Evolutionary conservation across 805 yeast species (phyloP), one percentile per base, ranked within the genome.

Genomic region (Torulaspora delbrueckii): DNA sequence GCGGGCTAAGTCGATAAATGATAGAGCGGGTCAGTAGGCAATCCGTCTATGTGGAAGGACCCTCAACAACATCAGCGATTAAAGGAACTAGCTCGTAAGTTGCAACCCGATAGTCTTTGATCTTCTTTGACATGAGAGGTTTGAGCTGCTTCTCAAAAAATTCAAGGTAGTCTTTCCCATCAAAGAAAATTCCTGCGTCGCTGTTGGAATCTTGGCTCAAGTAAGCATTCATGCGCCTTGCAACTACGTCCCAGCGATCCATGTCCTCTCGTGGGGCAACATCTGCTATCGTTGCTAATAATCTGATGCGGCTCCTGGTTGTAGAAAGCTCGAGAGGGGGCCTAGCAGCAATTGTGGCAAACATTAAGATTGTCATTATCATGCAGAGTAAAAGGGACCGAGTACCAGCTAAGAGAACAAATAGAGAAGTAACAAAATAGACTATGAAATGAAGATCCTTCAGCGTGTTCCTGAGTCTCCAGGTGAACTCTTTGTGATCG

Each of bases 201-300:
- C n/a, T 10, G 30, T 31, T 19, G 8, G 18, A 8, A 8, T 6
- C 34, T 5, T 31, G 28, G 19, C 13, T 16, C n/a, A 44, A 22
- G 19, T 44, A 32, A 6, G 24, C 25, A 27, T 38, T 38, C 34
- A 33, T 38, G 18, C 23, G 14, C 16, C 13, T 32, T 7, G 43
- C 47, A 23, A 39, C 36, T 5, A 24, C 25, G 8, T 44, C 40
- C 47, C 47, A 39, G 16, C 36, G 13, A 19, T 25, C 40, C 24
- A n/a, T 14, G 24, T 33, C 31, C 12, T 19, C 27, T n/a, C 40
- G 36, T 8, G 43, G 43, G 3, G 24, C 23, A 13, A 33, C 40
- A 2, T 18, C 23, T 24, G 13, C 31, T 13, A 38, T 38, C 13
- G 25, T 38, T 4, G 40, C 35, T 19, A 44, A 27, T 18, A 24